Conservation (phyloP, 1,139 yeast species). For the Eremothecium sinecaudum region DNA sequence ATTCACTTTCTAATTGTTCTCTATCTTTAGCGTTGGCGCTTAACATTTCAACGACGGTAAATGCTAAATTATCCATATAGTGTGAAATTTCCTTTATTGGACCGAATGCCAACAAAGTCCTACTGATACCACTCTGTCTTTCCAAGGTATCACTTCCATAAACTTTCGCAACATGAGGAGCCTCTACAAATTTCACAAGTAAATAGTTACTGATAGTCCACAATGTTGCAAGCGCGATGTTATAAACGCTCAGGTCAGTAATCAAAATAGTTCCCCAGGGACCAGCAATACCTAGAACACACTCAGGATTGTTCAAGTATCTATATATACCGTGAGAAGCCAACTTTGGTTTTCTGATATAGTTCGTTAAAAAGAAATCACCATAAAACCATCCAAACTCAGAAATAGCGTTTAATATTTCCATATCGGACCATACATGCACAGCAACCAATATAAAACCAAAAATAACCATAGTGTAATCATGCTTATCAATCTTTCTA, state of each 20-base stretch:
- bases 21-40: slow-evolving; percentile 8
- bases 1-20: slow-evolving; percentile 19
- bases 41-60: slow-evolving; percentile 6
- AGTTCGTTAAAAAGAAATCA: slow-evolving; percentile 64
- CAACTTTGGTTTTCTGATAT: slow-evolving; percentile 36
- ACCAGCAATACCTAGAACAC: slow-evolving; percentile 72
- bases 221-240: slow-evolving; percentile 46
- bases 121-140: slow-evolving; percentile 50
- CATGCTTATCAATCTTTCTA: slow-evolving; percentile 14
- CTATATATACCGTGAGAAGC: slow-evolving; percentile 81
- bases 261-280: slow-evolving; percentile 70
- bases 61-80: slow-evolving; percentile 17
- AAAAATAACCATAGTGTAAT: slow-evolving; percentile 42
- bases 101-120: slow-evolving; percentile 38
- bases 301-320: slow-evolving; percentile 78
- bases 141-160: slow-evolving; percentile 51
- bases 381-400: slow-evolving; percentile 89
- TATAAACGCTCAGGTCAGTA: slow-evolving; percentile 46
- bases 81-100: slow-evolving; percentile 27
- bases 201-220: slow-evolving; percentile 65
- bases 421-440: slow-evolving; percentile 64
- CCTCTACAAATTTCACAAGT: slow-evolving; percentile 66
- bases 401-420: slow-evolving; percentile 67
- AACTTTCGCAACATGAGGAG: slow-evolving; percentile 68
- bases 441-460: slow-evolving; percentile 51